These are phyloP conservation scores for Crithidia brevicula DNA, from an alignment of 208 protist genomes.

Conservation along the genomic window DNA sequence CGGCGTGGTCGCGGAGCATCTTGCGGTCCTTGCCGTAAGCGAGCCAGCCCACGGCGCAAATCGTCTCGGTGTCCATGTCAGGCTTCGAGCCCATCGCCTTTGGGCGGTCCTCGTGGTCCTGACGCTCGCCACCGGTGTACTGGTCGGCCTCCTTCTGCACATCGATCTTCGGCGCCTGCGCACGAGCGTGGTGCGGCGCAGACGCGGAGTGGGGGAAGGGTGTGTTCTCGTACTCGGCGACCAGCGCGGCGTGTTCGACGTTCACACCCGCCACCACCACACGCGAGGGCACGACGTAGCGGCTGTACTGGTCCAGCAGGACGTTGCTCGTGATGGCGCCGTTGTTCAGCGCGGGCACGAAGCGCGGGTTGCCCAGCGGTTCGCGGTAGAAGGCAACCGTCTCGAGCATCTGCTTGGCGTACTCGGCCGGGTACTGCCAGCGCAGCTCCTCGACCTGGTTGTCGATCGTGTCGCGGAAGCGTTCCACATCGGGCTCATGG, in stretches of 20 bases:
- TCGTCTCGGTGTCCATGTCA: conserved; percentile 83
- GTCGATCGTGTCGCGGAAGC: conserved; percentile 86
- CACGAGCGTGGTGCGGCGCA: conserved; percentile 69
- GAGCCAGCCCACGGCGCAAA: conserved; percentile 86
- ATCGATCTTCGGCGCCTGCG: conserved; percentile 28
- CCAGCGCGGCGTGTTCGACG: conserved; percentile 82
- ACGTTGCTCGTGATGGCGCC: conserved; percentile 61
- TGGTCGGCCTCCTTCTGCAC: conserved; percentile 57
- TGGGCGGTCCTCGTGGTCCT: conserved; percentile 85
- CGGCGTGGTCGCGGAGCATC: conserved; percentile 70
- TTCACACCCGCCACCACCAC: conserved; percentile 90
- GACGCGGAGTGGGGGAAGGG: conserved; percentile 69
- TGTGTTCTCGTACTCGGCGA: conserved; percentile 89
- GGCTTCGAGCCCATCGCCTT: conserved; percentile 90
- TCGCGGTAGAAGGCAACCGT: conserved; percentile 89
- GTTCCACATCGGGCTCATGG: conserved; percentile 81
- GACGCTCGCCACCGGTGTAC: conserved; percentile 80
- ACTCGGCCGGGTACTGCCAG: conserved; percentile 80
- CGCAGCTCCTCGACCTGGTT: conserved; percentile 84
- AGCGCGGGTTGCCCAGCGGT: conserved; percentile 86
- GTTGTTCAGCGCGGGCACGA: conserved; percentile 79
- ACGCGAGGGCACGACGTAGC: conserved; percentile 72
- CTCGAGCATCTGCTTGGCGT: conserved; percentile 82
- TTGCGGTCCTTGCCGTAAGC: conserved; percentile 60
- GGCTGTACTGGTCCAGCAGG: conserved; percentile 81